A percentile compares a stretch with the other conserved stretches of the same genome.
Conservation (phyloP, 768 basidiomycete species). For the Gymnopilus junonius region DNA sequence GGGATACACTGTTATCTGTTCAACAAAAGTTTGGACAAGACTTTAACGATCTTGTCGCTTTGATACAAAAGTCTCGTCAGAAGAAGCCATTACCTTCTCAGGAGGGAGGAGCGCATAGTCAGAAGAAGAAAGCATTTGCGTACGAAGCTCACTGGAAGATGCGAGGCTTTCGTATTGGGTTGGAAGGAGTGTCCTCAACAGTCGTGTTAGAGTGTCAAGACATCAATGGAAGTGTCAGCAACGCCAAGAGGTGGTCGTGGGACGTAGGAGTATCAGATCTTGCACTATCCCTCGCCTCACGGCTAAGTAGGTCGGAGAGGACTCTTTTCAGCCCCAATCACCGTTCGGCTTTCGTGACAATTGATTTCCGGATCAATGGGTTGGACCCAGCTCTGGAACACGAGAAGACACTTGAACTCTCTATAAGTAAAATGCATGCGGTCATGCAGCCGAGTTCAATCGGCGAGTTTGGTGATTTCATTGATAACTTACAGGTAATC, state of each 20-base stretch:
- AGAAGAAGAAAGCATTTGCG: conserved; percentile 25
- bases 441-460: conserved; percentile 95
- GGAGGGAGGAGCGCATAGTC: conserved; percentile 9
- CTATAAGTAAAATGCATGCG: conserved; percentile 81
- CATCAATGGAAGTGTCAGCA: conserved; percentile 65
- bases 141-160: conserved; percentile 66
- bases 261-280: conserved; percentile 74
- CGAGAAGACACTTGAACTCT: conserved; percentile 50
- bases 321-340: conserved; percentile 59
- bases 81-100: conserved; percentile 24
- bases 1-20: conserved; percentile 82
- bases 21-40: conserved; percentile 92
- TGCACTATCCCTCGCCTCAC: conserved; percentile 82
- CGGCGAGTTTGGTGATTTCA: conserved; percentile 86
- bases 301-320: conserved; percentile 39
- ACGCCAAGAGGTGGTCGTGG: conserved; percentile 58
- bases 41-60: conserved; percentile 75
- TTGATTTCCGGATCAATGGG: conserved; percentile 65
- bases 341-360: conserved; percentile 80
- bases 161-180: conserved; percentile 78
- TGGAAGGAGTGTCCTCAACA: conserved; percentile 75
- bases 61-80: conserved; percentile 64
- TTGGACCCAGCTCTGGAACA: conserved; percentile 28
- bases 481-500: conserved; percentile 80
- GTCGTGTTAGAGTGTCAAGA: conserved; percentile 78